These are phyloP conservation scores for Pseudocercospora cruenta DNA, from an alignment of 2,329 filamentous ascomycete species.

Conservation along the genomic window DNA sequence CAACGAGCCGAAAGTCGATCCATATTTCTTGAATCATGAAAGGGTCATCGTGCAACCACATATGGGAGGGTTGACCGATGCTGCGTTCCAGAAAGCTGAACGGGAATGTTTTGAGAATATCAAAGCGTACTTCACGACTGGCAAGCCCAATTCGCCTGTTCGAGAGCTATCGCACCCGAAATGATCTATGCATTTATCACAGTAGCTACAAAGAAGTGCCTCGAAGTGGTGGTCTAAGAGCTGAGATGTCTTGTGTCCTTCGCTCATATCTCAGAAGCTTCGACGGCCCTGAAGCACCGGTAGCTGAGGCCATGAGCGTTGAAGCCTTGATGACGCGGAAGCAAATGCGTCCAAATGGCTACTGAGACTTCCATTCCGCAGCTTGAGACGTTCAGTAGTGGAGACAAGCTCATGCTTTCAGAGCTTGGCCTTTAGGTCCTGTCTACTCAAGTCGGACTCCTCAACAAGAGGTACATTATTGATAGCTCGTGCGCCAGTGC, in stretches of 20 bases:
- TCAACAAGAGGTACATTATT: neutral
- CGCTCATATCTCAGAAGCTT: no score
- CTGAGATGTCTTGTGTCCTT: no score
- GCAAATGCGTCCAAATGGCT: no score
- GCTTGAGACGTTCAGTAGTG: no score
- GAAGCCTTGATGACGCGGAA: no score
- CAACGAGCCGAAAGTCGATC: constrained; percentile 54
- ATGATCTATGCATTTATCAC: no score
- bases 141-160: constrained; percentile 61
- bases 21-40: constrained; percentile 47
- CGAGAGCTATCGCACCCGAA: constrained; percentile 23
- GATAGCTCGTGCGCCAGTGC: neutral
- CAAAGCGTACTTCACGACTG: constrained; percentile 58
- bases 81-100: constrained; percentile 69
- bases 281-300: no score
- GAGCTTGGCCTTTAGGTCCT: neutral
- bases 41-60: constrained; percentile 67
- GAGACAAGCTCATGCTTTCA: neutral
- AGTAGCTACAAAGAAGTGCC: no score
- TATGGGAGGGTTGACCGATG: constrained; percentile 68
- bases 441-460: neutral
- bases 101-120: constrained; percentile 69
- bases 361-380: no score
- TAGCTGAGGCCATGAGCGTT: no score
- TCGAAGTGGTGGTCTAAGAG: no score